phyloP scores from a whole-genome alignment of 768 basidiomycete genomes.

The Mycena floridula region DNA sequence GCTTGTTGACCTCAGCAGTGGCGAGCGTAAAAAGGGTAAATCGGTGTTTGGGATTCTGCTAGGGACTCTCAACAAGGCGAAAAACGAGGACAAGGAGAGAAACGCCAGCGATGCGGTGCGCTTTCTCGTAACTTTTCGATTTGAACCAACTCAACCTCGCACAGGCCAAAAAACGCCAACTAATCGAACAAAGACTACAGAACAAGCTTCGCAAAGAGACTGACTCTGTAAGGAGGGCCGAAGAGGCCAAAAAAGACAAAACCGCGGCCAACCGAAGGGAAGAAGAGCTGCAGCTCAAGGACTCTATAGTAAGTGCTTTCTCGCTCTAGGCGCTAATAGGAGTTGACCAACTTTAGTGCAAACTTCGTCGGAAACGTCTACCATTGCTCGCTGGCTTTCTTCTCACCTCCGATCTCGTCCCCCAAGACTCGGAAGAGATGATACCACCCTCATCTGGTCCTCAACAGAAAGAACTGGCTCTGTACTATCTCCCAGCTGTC shows the following conservation, averaged over 20 bases:
- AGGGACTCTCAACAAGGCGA: conserved; percentile 82
- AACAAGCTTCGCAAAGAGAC: conserved; percentile 80
- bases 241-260: conserved; percentile 85
- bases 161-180: conserved; percentile 78
- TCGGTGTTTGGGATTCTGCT: conserved; percentile 82
- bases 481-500: conserved; percentile 71
- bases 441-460: conserved; percentile 19
- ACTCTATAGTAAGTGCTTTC: conserved; percentile 59
- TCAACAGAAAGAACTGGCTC: conserved; percentile 37
- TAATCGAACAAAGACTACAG: conserved; percentile 82
- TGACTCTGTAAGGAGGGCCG: conserved; percentile 78
- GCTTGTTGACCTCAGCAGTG: conserved; percentile 48
- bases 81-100: conserved; percentile 79
- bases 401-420: conserved; percentile 65
- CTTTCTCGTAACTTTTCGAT: conserved; percentile 4
- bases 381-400: conserved; percentile 72
- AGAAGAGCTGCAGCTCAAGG: conserved; percentile 76
- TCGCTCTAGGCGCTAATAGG: conserved; percentile 2
- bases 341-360: conserved; percentile 40
- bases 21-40: conserved; percentile 80
- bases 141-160: background rate
- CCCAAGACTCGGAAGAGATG: conserved; percentile 23
- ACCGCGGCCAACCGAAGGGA: conserved; percentile 70
- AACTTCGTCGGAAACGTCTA: conserved; percentile 65
- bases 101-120: conserved; percentile 79